phyloP scores from a whole-genome alignment of 2,329 filamentous ascomycete species.

The Calonectria henricotiae region DNA sequence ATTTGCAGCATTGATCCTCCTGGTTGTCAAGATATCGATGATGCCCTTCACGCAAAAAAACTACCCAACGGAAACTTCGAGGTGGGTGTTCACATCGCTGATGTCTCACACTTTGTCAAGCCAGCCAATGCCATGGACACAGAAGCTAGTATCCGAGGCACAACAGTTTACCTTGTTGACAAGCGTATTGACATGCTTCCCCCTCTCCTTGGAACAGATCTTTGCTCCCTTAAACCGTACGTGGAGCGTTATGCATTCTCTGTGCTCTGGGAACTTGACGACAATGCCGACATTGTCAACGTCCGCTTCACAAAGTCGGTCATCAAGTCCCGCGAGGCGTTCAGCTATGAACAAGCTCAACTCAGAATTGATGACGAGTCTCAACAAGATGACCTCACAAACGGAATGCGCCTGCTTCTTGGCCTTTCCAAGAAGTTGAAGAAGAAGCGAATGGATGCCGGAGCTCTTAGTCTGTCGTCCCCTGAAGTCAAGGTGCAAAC shows the following conservation, averaged over 20 bases:
- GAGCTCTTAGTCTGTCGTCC: conserved; percentile 95
- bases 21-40: conserved; percentile 98
- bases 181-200: conserved; percentile 99
- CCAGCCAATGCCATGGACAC: conserved; percentile 97
- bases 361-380: conserved; percentile 91
- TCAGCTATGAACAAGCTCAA: conserved; percentile 98
- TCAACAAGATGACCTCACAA: conserved; percentile 90
- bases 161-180: conserved; percentile 97
- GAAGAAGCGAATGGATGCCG: conserved; percentile 96
- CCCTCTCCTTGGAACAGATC: conserved; percentile 93
- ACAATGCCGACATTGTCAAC: conserved; percentile 87
- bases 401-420: conserved; percentile 89
- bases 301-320: conserved; percentile 97
- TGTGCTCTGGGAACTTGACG: conserved; percentile 89
- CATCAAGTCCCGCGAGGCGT: conserved; percentile 95
- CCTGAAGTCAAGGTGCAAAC: conserved; percentile 97
- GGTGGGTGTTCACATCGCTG: conserved; percentile 97
- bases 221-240: conserved; percentile 97
- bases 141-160: conserved; percentile 94
- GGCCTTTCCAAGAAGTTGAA: conserved; percentile 93
- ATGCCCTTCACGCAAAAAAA: conserved; percentile 89
- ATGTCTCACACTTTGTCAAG: conserved; percentile 99
- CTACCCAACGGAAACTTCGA: conserved; percentile 95
- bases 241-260: conserved; percentile 96
- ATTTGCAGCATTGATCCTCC: conserved; percentile 98